These are phyloP conservation scores for Neurospora pannonica DNA, from an alignment of 495 filamentous ascomycete species.

Conservation along the genomic window DNA sequence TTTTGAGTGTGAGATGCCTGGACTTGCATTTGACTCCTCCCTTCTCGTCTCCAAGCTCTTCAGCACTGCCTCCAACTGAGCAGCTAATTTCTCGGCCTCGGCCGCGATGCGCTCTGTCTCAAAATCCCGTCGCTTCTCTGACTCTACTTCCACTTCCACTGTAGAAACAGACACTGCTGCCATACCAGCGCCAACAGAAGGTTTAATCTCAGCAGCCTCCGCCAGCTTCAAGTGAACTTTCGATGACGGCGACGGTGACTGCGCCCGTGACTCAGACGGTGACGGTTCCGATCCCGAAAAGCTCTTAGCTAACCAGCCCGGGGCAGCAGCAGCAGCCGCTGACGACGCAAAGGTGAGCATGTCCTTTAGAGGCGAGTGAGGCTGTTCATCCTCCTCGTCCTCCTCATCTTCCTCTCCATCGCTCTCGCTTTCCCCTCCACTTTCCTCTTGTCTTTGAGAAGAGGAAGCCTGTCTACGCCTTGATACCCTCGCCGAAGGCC, in stretches of 20 bases:
- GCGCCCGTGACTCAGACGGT: slow-evolving; percentile 1
- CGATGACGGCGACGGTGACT: neutral
- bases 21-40: slow-evolving; percentile 42
- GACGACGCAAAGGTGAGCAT: neutral
- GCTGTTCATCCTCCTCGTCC: neutral
- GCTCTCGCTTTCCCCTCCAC: neutral
- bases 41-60: slow-evolving; percentile 31
- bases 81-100: slow-evolving; percentile 32
- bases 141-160: neutral
- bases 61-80: slow-evolving; percentile 27
- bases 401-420: neutral
- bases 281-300: neutral
- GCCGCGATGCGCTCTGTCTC: slow-evolving; percentile 20
- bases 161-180: neutral
- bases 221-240: slow-evolving; percentile 3
- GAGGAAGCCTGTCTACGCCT: neutral
- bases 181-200: neutral
- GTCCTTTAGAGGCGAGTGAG: neutral
- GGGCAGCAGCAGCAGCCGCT: neutral
- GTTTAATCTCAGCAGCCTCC: slow-evolving; percentile 3
- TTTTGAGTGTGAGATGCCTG: neutral
- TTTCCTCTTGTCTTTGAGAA: neutral
- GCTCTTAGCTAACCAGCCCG: neutral
- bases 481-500: neutral
- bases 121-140: neutral